These are phyloP conservation scores for Phaeosphaeriaceae sp. DNA, from an alignment of 2,329 filamentous ascomycete genomes.

Conservation along the genomic window DNA sequence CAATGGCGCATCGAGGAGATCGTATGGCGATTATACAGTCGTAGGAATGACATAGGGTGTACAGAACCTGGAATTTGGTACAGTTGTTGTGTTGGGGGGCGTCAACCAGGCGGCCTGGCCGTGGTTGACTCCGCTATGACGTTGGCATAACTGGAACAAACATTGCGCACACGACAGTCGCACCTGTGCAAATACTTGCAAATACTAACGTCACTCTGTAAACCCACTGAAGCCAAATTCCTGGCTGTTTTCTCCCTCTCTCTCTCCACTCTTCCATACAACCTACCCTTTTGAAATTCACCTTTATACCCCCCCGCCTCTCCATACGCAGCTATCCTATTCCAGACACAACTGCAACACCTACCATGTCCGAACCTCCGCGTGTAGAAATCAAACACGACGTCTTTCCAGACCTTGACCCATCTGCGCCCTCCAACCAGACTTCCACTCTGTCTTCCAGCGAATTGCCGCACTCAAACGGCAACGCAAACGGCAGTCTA, in stretches of 20 bases:
- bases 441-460: conserved; percentile 19
- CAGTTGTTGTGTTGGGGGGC: conserved; percentile 5
- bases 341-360: not conserved
- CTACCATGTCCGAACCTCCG: conserved; percentile 41
- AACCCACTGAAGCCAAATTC: conserved; percentile 9
- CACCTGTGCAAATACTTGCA: conserved; percentile 10
- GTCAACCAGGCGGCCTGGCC: too few relatives aligned
- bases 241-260: not conserved
- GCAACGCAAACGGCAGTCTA: conserved; percentile 23
- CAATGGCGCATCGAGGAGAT: not conserved
- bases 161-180: conserved; percentile 26
- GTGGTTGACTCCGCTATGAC: conserved; percentile 9
- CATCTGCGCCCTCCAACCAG: conserved; percentile 30
- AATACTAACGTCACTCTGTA: conserved; percentile 7
- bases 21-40: not conserved
- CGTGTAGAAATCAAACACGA: conserved; percentile 38
- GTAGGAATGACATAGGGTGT: conserved; percentile 19
- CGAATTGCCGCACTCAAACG: conserved; percentile 25
- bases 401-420: conserved; percentile 35
- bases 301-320: too few relatives aligned
- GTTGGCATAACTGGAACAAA: conserved; percentile 5
- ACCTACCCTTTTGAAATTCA: too few relatives aligned
- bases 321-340: conserved; percentile 1
- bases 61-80: not conserved
- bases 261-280: conserved; percentile 1